Base-by-base conservation (phyloP, 202 grass and related monocot genomes). In the Panicum hallii region DNA sequence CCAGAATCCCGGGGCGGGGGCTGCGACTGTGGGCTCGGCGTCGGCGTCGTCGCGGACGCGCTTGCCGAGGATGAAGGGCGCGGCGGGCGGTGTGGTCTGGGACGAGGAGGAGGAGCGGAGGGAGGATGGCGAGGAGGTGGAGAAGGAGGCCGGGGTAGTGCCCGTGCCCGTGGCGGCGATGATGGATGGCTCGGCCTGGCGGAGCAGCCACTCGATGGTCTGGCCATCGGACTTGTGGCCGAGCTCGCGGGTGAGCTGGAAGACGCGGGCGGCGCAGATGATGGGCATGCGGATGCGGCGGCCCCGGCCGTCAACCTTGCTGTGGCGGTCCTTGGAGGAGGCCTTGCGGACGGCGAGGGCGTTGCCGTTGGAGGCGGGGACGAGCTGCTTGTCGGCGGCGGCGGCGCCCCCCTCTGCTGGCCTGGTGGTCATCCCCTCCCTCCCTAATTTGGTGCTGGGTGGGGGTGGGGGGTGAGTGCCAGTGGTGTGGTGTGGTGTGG, bases 181-280 rank as follows among this genome's bases (percentile, higher is more conserved):
- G 81, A 99, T 96, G 84, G 96, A 99, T 2, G 96, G 96, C 72
- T 99, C 96, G 11, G 93, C 96, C 84, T 95, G 96, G 54, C 96
- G 89, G 48, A 99, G 93, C 20, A 98, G 93, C 96, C 96, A 98
- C 88, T 98, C 93, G 70, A 98, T 98, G 79, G 96, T 98, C 79
- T 95, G 93, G 8, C 96, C 93, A 50, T 95, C 93, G n/a, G 96
- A 99, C 84, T 95, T 99, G 89, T 99, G 96, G 7, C 96, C 96
- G 43, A 99, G 96, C 88, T 95, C 96, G 26, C 96, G 91, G 5
- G 93, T 98, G 71, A 98, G 87, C 82, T 98, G 95, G 81, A 98
- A 98, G 30, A 99, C 93, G 7, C 93, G 91, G 0, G 96, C 96
- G 13, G 96, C 93, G 73, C 96, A 99, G 77, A 99, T 91, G 81